phyloP scores from a whole-genome alignment of 495 filamentous ascomycete genomes.

The Sordaria brevicollis region DNA sequence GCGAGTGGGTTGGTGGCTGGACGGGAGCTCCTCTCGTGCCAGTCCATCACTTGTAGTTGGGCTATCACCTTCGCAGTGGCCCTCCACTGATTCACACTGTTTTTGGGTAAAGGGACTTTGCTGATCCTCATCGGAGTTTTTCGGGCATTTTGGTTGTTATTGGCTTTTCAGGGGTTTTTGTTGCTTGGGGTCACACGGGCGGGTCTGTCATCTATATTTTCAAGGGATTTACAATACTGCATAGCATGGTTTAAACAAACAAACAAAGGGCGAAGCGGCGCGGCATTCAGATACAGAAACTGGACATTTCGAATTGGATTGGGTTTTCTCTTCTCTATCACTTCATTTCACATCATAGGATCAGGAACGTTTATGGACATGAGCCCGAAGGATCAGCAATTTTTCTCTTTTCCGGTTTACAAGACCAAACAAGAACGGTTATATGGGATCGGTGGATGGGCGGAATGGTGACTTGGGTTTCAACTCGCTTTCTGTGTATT shows the following conservation, averaged over 20 bases:
- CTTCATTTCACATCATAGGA: not conserved
- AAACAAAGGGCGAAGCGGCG: conserved; percentile 5
- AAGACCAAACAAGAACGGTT: not conserved
- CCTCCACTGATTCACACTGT: conserved; percentile 15
- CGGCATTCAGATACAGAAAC: conserved; percentile 7
- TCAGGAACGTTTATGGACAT: conserved; percentile 2
- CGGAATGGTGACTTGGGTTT: conserved; percentile 3
- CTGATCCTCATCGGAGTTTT: conserved; percentile 17
- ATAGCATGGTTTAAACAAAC: conserved; percentile 27
- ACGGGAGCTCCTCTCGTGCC: conserved; percentile 17
- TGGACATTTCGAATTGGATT: conserved; percentile 21
- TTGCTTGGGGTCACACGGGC: conserved; percentile 3
- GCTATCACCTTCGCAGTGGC: conserved; percentile 22
- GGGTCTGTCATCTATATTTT: conserved; percentile 10
- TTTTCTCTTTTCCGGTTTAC: conserved; percentile 3
- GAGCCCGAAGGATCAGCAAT: conserved; percentile 20
- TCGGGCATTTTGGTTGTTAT: conserved; percentile 11
- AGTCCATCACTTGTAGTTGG: conserved; percentile 46
- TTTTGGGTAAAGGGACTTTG: conserved; percentile 10
- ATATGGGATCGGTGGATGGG: conserved; percentile 3
- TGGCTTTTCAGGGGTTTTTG: conserved; percentile 5
- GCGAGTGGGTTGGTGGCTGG: conserved; percentile 89
- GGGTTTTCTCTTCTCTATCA: conserved; percentile 6
- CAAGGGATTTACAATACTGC: conserved; percentile 10
- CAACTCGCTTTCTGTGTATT: conserved; percentile 49